Evolutionary conservation across 129 eudicot species (phyloP), one percentile per base, ranked within the genome.

Genomic region (Solidago caesia): DNA sequence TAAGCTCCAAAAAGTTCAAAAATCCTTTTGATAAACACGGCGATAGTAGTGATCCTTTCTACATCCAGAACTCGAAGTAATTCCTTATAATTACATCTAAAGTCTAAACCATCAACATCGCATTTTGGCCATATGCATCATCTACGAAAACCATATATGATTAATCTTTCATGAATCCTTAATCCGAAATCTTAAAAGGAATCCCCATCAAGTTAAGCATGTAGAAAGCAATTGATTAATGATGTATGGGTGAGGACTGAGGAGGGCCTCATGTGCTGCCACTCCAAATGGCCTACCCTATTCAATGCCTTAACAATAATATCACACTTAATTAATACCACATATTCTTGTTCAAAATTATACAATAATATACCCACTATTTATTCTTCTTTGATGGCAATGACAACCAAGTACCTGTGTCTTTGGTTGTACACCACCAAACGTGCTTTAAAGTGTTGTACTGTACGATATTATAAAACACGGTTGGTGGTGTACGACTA

Each of bases 301-400:
- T 44, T 67, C 33, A 67, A 42, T 44, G 53, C 33, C 56, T 67
- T 67, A 6, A 64, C 70, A 64, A 64, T 64, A 64, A 64, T 41
- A 12, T 51, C 15, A 51, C 57, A 51, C 57, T 51, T 51, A 51
- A 51, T 51, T 51, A 51, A 51, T 51, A 14, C 29, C 29, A 55
- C 61, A 0, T 56, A 56, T 56, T n/a, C 4, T 14, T 16, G 7
- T 4, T n/a, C 11, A 2, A 56, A 56, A 55, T 55, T 3, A 49
- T 10, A 2, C 3, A 14, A 13, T 52, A 52, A 7, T 52, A 14
- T 11, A 49, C 15, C 56, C 15, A 49, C 56, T 12, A 49, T 49
- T 11, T 5, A 8, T 48, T 12, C 14, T 52, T 53, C 26, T 53
- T 53, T 53, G 59, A 13, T 11, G 39, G 39, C 39, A 4, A 53